A percentile compares a stretch with the other conserved stretches of the same genome.
Evolutionary conservation across 2,329 filamentous ascomycete genomes (phyloP).

Genomic region (Blastomyces gilchristii): DNA sequence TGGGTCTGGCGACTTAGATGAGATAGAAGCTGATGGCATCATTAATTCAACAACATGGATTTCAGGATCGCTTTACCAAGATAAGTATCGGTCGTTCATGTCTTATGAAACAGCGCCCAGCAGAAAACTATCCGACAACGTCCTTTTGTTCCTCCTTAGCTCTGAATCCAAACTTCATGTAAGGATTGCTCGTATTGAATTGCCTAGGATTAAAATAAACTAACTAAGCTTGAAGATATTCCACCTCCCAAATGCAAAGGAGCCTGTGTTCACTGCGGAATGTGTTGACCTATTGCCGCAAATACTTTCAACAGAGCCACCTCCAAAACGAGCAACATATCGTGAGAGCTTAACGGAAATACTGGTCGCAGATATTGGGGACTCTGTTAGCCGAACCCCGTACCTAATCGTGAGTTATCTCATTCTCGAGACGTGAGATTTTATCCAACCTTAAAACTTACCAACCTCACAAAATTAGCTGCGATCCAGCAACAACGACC

Average conservation of each 20-base stretch:
- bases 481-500: constrained; percentile 67
- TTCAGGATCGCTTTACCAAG: constrained; percentile 73
- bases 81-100: constrained; percentile 49
- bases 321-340: constrained; percentile 57
- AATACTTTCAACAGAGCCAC: constrained; percentile 60
- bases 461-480: constrained; percentile 40
- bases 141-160: constrained; percentile 68
- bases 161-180: constrained; percentile 65
- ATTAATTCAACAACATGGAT: constrained; percentile 61
- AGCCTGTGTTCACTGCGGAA: constrained; percentile 63
- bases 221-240: constrained; percentile 51
- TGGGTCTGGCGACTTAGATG: constrained; percentile 72
- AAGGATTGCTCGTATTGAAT: constrained; percentile 28
- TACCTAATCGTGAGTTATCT: constrained; percentile 64
- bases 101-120: constrained; percentile 18
- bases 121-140: constrained; percentile 35
- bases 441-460: neutral
- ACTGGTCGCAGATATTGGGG: constrained; percentile 74
- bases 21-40: constrained; percentile 56
- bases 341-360: constrained; percentile 70
- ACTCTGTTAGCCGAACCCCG: constrained; percentile 57
- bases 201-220: neutral
- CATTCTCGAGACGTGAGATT: neutral
- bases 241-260: constrained; percentile 60
- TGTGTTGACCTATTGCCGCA: constrained; percentile 69